phyloP scores from a whole-genome alignment of 2,329 filamentous ascomycete species.

The Didymosphaeria variabile region DNA sequence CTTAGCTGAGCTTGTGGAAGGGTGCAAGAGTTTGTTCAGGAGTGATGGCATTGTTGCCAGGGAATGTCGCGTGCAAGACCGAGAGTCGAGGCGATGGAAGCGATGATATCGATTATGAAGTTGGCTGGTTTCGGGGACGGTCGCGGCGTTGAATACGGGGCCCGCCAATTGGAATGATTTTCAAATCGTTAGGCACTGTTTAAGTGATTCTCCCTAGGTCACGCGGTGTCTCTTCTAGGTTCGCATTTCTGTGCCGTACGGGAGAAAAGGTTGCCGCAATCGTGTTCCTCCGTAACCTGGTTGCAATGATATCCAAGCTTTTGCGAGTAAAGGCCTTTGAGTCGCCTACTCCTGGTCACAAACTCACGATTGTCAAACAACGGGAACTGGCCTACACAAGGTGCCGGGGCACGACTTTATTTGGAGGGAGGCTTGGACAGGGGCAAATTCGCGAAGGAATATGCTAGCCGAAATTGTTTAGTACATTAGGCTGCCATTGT shows the following conservation, averaged over 20 bases:
- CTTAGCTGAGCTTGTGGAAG: neutral
- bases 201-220: neutral
- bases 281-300: neutral
- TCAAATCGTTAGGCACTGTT: neutral
- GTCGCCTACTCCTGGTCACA: neutral
- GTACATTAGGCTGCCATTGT: conserved; percentile 5
- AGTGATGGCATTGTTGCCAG: conserved; percentile 17
- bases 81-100: neutral
- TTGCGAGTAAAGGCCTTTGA: neutral
- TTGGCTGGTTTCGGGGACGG: neutral
- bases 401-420: neutral
- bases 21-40: conserved; percentile 12
- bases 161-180: neutral
- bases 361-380: neutral
- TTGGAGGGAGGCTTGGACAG: neutral
- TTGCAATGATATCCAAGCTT: neutral
- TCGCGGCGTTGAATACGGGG: neutral
- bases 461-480: conserved; percentile 7
- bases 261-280: neutral
- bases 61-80: neutral
- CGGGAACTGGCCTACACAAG: neutral
- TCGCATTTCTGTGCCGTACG: neutral
- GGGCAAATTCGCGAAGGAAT: conserved; percentile 2
- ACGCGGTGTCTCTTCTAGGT: neutral
- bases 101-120: neutral